These are phyloP conservation scores for Candida boleticola DNA, from an alignment of 805 yeast genomes.

Conservation along the genomic window DNA sequence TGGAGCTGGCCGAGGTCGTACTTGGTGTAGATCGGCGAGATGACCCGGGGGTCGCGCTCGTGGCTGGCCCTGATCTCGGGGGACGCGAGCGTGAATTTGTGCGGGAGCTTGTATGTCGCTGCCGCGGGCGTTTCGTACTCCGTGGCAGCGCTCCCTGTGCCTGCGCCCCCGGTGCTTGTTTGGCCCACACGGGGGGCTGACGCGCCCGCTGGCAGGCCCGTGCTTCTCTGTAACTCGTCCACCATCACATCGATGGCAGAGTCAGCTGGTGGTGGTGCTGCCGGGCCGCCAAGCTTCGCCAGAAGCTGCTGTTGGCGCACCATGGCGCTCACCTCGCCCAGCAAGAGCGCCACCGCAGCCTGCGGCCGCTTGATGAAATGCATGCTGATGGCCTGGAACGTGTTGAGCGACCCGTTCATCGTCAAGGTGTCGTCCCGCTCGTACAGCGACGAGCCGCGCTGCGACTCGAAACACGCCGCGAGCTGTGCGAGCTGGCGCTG, in stretches of 20 bases:
- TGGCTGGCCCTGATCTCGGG: background rate
- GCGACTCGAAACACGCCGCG: background rate
- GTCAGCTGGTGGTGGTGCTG: background rate
- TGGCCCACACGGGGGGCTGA: background rate
- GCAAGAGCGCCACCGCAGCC: background rate
- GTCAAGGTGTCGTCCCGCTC: background rate
- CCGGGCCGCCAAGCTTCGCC: background rate
- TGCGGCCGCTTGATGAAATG: constrained; percentile 3
- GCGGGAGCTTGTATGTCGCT: background rate
- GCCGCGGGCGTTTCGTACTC: background rate
- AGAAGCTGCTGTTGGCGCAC: background rate
- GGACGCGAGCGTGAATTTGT: background rate
- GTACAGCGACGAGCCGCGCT: background rate
- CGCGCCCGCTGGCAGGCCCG: no score
- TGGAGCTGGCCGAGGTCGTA: background rate
- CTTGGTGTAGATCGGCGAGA: background rate
- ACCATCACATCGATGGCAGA: background rate
- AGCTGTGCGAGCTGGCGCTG: background rate
- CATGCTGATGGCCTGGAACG: constrained; percentile 2
- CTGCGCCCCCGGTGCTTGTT: background rate
- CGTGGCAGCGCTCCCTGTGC: background rate
- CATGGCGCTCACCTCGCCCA: background rate
- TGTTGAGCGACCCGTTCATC: background rate
- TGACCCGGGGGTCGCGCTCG: background rate
- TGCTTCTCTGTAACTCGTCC: background rate